Evolutionary conservation across 352 stramenopile species (phyloP), one percentile per base, ranked within the genome.

Genomic region (Blastocystis sp.): DNA sequence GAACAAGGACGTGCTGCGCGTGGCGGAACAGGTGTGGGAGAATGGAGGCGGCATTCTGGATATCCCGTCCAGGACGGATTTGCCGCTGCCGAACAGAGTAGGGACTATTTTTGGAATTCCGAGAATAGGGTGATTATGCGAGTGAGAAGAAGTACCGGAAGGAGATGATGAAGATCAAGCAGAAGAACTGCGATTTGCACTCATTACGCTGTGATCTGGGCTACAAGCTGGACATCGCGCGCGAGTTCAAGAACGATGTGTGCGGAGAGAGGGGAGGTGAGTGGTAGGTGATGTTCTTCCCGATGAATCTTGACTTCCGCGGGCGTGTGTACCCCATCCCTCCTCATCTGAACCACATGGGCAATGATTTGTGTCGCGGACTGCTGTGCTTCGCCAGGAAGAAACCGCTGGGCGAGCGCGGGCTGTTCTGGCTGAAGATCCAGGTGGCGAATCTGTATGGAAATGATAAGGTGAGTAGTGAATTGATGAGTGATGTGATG

Each of bases 301-400:
- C 96, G 56, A 98, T 98, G 92, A 99, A 99, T 91, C 93, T 99
- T 91, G 97, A 99, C 89, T 99, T 99, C 91, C 93, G 97, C 53
- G 96, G 97, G 48, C 92, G 97, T 66, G 97, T 97, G 78, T 98
- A 99, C 90, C 96, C 97, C 70, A 94, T 99, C 11, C 96, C 96
- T 71, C 96, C 96, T 2, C 97, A 99, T 90, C 91, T 99, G 1
- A 99, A 98, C 89, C 97, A 98, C 90, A 90, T 99, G 70, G 96
- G 96, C 45, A 98, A 95, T 19, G 97, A 99, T 92, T 91, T 99
- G n/a, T 99, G 95, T 88, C 92, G 97, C 34, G 96, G 93, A 86
- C 90, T 99, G 84, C 91, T 99, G 0, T 93, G 93, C 56, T 99
- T 99, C 92, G 93, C 94, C 17, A 92, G 98, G 52, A 92, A 92